Percentiles rank a stretch among this genome's conserved stretches.
Evolutionary conservation across 768 basidiomycete species (phyloP).

Genomic region (Lactarius trivialis): DNA sequence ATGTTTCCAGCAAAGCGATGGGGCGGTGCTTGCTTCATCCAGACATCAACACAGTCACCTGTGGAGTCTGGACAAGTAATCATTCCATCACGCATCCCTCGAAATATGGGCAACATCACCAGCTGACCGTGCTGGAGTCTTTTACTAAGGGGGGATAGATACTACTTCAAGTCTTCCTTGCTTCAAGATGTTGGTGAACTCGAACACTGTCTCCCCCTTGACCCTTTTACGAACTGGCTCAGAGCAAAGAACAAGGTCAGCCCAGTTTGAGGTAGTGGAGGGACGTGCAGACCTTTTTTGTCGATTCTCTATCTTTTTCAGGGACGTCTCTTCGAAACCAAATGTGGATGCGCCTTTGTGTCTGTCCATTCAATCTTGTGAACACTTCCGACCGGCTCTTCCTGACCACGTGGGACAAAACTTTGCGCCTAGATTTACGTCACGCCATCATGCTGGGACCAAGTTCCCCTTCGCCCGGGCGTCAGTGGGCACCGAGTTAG

Average conservation of each 20-base stretch:
- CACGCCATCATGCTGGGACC: neutral
- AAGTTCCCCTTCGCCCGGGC: neutral
- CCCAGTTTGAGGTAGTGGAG: too few species aligned
- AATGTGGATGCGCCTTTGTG: neutral
- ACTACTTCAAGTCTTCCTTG: too few species aligned
- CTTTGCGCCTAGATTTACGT: neutral
- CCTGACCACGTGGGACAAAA: neutral
- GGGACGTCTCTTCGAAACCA: neutral
- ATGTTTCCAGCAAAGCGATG: neutral
- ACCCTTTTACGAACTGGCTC: neutral
- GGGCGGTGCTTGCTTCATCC: constrained; percentile 4
- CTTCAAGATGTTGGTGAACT: too few species aligned
- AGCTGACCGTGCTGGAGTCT: neutral
- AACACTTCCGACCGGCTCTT: neutral
- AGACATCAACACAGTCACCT: neutral
- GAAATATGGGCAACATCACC: constrained; percentile 1
- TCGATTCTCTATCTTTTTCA: neutral
- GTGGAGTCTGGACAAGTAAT: neutral
- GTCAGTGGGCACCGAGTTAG: neutral
- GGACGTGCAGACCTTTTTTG: too few species aligned
- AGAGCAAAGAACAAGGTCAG: neutral
- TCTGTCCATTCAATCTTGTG: neutral
- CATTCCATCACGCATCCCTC: constrained; percentile 2
- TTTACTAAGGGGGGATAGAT: neutral
- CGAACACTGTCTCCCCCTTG: neutral